Evolutionary conservation across 2,329 filamentous ascomycete genomes (phyloP), one percentile per base, ranked within the genome.

Genomic region (Rutstroemia sp.): DNA sequence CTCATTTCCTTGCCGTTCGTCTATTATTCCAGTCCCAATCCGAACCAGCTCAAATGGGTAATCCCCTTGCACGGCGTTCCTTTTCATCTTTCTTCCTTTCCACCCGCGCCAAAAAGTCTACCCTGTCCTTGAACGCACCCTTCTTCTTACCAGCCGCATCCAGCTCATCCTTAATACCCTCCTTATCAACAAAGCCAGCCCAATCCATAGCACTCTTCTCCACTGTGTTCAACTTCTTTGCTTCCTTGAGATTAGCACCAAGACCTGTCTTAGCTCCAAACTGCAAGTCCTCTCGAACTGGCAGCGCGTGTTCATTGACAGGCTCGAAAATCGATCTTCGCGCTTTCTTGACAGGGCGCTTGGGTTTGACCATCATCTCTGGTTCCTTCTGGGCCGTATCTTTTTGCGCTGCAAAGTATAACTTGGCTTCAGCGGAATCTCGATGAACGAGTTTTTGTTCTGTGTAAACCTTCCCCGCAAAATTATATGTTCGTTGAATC

Each of bases 141-240:
- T 87, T 87, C 38, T 80, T 81, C 71, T 80, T 81, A 57, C 83
- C 81, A 23, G 84, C 83, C 48, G 84, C 74, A 70, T 79, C 79
- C 57, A 88, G 73, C 69, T 88, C 85, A 70, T 87, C 83, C 68
- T 83, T 79, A 71, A 87, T 84, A 8, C 85, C 85, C 69, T 86
- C 84, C 69, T 85, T 81, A 71, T 88, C 85, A 57, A 88, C 85
- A 64, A 80, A 87, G 12, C 83, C 83, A 3, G 84, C 85, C 85
- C 85, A 88, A 70, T 88, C 85, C 79, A 88, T 84, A 52, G 82
- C 77, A 64, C 82, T 86, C 77, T 87, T 87, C 72, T 88, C 83
- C 16, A 87, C 82, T 16, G 83, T 85, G 67, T 85, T 88, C 62
- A 87, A 74, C 67, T 87, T 87, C 75, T 80, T 82, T 78, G 52